Percentiles rank a stretch among this genome's conserved stretches.
Conservation (phyloP, 139 green algal genomes). For the Diplosphaera chodatii region DNA sequence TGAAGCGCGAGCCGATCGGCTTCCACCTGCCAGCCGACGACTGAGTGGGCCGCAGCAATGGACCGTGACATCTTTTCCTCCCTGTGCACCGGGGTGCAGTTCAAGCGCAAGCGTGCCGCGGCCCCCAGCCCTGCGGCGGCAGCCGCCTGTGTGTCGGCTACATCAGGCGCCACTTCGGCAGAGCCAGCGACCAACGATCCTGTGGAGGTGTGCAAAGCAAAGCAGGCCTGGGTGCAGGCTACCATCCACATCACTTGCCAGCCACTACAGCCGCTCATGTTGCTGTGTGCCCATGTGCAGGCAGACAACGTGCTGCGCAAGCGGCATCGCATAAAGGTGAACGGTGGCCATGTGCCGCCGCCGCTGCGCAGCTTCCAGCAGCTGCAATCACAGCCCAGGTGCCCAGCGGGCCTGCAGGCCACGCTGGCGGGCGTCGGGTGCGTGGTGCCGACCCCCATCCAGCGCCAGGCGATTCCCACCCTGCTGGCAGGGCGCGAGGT, state of each 20-base stretch:
- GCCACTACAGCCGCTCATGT: too few species aligned
- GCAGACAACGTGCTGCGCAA: slow-evolving; percentile 68
- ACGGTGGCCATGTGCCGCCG: slow-evolving; percentile 16
- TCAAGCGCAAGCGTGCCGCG: slow-evolving; percentile 7
- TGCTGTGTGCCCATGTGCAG: slow-evolving; percentile 20
- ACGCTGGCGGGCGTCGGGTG: slow-evolving; percentile 47
- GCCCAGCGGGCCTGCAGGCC: slow-evolving; percentile 9
- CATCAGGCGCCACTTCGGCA: too few species aligned
- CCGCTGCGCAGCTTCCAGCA: slow-evolving; percentile 26
- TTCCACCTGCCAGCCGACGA: neutral
- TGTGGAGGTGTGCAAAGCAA: neutral
- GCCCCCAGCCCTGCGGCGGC: too few species aligned
- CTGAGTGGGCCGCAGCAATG: slow-evolving; percentile 2
- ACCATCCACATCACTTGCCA: too few species aligned
- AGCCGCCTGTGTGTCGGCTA: too few species aligned
- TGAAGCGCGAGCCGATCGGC: slow-evolving; percentile 13
- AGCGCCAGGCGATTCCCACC: slow-evolving; percentile 81
- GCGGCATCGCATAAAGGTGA: slow-evolving; percentile 48
- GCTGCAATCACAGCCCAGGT: slow-evolving; percentile 7
- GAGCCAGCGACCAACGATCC: neutral
- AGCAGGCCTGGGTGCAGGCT: too few species aligned
- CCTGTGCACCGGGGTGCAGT: slow-evolving; percentile 17
- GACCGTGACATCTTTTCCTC: slow-evolving; percentile 11
- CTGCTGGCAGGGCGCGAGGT: slow-evolving; percentile 68
- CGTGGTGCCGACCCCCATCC: slow-evolving; percentile 76